A percentile compares a stretch with the other conserved stretches of the same genome.
These are phyloP conservation scores for Globisporangium solare DNA, from an alignment of 352 stramenopile species.

Conservation along the genomic window DNA sequence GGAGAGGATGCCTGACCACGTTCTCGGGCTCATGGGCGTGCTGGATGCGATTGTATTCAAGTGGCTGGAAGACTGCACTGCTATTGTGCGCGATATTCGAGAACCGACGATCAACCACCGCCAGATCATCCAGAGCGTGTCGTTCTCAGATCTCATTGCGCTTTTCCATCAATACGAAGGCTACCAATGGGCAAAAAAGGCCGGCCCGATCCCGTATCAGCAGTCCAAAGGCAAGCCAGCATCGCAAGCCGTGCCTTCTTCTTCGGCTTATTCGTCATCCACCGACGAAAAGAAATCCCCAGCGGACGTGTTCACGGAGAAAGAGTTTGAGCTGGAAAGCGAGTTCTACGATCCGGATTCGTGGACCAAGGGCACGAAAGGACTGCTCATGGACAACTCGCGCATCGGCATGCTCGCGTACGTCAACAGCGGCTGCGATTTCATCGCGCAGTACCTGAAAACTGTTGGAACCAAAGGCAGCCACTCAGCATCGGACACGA, in stretches of 20 bases:
- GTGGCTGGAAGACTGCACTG: conserved; percentile 66
- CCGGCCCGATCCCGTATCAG: conserved; percentile 45
- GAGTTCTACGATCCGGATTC: conserved; percentile 53
- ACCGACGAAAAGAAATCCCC: conserved; percentile 12
- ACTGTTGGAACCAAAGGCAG: conserved; percentile 4
- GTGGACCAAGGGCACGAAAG: conserved; percentile 41
- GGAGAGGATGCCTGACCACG: conserved; percentile 57
- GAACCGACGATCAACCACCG: conserved; percentile 69
- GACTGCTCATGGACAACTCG: conserved; percentile 69
- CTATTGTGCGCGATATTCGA: conserved; percentile 75
- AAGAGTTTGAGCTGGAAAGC: conserved; percentile 60
- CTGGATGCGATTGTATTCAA: conserved; percentile 60
- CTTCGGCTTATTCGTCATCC: neutral
- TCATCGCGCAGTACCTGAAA: conserved; percentile 58
- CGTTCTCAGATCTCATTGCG: conserved; percentile 48
- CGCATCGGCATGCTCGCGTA: conserved; percentile 75
- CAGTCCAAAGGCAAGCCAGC: conserved; percentile 36
- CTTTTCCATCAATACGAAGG: conserved; percentile 68
- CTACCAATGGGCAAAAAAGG: conserved; percentile 53
- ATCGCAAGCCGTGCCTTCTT: conserved; percentile 3
- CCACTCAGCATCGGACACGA: neutral
- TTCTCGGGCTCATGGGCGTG: conserved; percentile 50
- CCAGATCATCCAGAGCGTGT: conserved; percentile 50
- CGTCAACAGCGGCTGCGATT: conserved; percentile 69
- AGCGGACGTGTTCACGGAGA: conserved; percentile 41